phyloP scores from a whole-genome alignment of 2,329 filamentous ascomycete genomes.

The Talaromyces verruculosus region DNA sequence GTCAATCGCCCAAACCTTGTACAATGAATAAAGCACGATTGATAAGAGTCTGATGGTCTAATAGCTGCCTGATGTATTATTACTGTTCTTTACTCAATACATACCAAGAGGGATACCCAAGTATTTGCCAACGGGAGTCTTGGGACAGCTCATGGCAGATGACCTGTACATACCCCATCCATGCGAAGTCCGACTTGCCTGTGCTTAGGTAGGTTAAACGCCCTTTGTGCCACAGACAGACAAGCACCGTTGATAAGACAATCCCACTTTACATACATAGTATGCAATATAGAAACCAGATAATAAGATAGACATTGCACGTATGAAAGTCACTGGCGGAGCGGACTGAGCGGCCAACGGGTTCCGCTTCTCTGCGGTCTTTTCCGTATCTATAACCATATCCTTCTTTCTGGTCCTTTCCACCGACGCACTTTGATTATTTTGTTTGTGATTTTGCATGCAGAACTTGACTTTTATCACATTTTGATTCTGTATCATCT shows the following conservation, averaged over 20 bases:
- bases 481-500: neutral
- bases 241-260: neutral
- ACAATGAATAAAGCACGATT: neutral
- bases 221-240: neutral
- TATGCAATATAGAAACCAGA: neutral
- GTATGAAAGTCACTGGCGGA: neutral
- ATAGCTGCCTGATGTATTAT: conserved; percentile 2
- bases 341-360: conserved; percentile 11
- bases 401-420: neutral
- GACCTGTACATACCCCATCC: neutral
- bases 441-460: neutral
- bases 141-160: no score
- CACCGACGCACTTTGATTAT: neutral
- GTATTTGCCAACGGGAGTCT: neutral
- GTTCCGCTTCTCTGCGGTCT: neutral
- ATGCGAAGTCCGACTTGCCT: neutral
- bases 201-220: neutral
- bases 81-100: neutral
- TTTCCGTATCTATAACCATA: neutral
- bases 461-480: neutral
- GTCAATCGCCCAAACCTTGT: neutral
- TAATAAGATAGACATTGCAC: neutral
- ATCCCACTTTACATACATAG: neutral
- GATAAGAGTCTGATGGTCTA: neutral
- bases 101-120: neutral